Evolutionary conservation across 148 eudicot genomes (phyloP).

Genomic region (Amaranthus palmeri): DNA sequence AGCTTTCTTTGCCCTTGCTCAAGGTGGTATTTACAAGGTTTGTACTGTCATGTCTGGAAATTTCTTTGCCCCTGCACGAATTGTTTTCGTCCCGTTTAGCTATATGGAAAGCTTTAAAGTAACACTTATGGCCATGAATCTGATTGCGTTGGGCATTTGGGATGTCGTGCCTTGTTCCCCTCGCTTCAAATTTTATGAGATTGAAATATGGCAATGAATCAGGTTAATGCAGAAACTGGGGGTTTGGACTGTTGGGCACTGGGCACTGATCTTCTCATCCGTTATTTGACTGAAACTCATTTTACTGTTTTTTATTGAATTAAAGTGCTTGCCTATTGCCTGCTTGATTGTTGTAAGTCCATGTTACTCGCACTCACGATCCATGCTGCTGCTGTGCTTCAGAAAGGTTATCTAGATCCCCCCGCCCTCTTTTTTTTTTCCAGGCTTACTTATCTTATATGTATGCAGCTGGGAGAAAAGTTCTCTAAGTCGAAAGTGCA

Average conservation of each 20-base stretch:
- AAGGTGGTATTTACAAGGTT: conserved; percentile 92
- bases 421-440: not conserved
- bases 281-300: too few species aligned
- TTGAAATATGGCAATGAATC: too few species aligned
- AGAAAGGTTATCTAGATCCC: not conserved
- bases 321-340: too few species aligned
- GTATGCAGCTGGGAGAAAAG: conserved; percentile 72
- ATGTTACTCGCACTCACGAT: not conserved
- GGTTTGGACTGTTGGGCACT: too few species aligned
- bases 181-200: too few species aligned
- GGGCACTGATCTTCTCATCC: too few species aligned
- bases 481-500: conserved; percentile 53
- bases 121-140: not conserved
- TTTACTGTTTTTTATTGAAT: too few species aligned
- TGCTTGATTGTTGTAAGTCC: too few species aligned
- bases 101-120: not conserved
- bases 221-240: too few species aligned
- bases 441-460: not conserved
- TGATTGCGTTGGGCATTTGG: not conserved
- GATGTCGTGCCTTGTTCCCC: not conserved
- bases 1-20: conserved; percentile 79
- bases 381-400: not conserved
- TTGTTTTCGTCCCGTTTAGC: not conserved
- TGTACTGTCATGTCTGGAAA: conserved; percentile 1
- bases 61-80: not conserved